Base-by-base conservation (phyloP, 805 yeast genomes). In the Maudiozyma saulgeensis region DNA sequence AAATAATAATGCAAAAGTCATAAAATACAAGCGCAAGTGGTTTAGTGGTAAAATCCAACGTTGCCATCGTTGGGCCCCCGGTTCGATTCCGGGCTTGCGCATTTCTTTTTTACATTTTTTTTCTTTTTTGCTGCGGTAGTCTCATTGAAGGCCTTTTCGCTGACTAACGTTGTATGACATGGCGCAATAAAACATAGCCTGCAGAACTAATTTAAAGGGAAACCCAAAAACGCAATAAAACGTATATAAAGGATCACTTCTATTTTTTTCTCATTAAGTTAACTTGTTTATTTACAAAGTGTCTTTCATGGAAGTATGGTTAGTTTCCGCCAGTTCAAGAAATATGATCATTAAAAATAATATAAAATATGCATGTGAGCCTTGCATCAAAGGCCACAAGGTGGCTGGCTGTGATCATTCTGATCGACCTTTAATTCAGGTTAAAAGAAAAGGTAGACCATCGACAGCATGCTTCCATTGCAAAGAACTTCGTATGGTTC, bases 381-480 rank as follows among this genome's bases (percentile, higher is more conserved):
- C 96, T 53, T 91, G 99, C 68, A 90, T 91, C 44, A 76, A 98
- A 51, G 99, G 99, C 43, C 99, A 91, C 62, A 73, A 98, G 45
- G 97, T 89, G 42, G 85, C 96, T 1, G 79, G 93, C 2, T 91
- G 99, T 68, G 80, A 83, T 40, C 99, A 91, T 64, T 80, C 89
- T 0, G 96, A 93, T 57, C 87, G 87, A 61, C 93, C 93, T 4
- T 71, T 91, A 56, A 81, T 85, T 60, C 84, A 84, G 84, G 89
- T 91, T 65, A 91, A 90, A 63, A 96, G 95, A 26, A 93, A 90
- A 64, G 99, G 99, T 2, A 74, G 99, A 49, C 99, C 99, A 1
- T 81, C 96, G 1, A 82, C 96, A 1, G 96, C 88, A 61, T 91
- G 98, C 61, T 72, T 75, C 38, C 95, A 87, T 63, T 91, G 96